phyloP scores from a whole-genome alignment of 2,329 filamentous ascomycete species.

The Trichoderma cornu-damae region DNA sequence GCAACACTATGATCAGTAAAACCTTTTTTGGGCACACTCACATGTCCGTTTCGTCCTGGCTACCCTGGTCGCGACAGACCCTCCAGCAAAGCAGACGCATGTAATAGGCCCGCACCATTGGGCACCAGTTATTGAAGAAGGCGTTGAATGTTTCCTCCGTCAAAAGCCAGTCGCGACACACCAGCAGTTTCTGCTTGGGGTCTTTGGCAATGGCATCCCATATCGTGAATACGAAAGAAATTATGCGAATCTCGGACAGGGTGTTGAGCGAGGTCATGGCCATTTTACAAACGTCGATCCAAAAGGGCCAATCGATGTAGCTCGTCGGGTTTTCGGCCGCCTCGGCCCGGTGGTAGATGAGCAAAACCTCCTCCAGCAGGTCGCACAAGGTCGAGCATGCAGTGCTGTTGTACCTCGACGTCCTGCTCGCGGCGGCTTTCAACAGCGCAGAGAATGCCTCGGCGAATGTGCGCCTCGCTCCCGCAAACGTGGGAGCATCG shows the following conservation, averaged over 20 bases:
- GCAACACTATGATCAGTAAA: too few species aligned
- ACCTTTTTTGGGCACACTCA: too few species aligned
- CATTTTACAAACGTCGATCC: conserved; percentile 72
- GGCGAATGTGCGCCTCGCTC: conserved; percentile 64
- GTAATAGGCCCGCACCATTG: conserved; percentile 90
- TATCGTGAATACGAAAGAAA: conserved; percentile 73
- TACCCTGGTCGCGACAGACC: conserved; percentile 69
- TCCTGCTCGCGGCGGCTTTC: conserved; percentile 67
- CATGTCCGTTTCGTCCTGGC: conserved; percentile 59
- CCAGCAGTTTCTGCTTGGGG: conserved; percentile 58
- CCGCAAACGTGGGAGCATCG: conserved; percentile 34
- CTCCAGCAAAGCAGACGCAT: conserved; percentile 90
- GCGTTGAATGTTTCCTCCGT: conserved; percentile 69
- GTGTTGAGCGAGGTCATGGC: conserved; percentile 82
- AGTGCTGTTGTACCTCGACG: conserved; percentile 73
- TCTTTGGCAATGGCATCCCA: conserved; percentile 70
- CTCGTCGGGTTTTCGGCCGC: conserved; percentile 35
- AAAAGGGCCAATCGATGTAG: conserved; percentile 75
- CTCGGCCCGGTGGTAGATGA: conserved; percentile 51
- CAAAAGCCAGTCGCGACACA: conserved; percentile 73
- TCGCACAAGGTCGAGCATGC: conserved; percentile 89
- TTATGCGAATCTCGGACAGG: conserved; percentile 80
- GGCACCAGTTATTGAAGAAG: conserved; percentile 91
- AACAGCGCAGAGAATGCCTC: conserved; percentile 68
- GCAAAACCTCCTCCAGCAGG: conserved; percentile 76